These are phyloP conservation scores for Cytauxzoon felis DNA, from an alignment of 169 alveolate genomes.

Conservation along the genomic window DNA sequence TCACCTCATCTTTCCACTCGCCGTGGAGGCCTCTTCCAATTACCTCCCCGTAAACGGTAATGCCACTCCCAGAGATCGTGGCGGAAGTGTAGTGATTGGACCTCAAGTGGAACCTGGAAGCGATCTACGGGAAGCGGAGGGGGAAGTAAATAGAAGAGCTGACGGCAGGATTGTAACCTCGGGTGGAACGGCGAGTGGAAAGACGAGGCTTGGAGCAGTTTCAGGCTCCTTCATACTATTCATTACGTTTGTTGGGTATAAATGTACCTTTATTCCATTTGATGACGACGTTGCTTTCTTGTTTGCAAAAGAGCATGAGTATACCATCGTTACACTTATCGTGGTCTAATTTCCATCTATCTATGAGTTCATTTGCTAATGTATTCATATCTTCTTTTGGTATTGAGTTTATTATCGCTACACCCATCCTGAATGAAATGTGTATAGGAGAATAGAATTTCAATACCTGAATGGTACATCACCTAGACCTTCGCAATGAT, in stretches of 20 bases:
- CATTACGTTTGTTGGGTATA: no score
- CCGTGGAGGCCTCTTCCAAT: no score
- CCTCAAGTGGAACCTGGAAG: no score
- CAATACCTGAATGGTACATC: constrained; percentile 41
- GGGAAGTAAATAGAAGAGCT: no score
- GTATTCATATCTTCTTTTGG: constrained; percentile 42
- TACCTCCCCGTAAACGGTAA: no score
- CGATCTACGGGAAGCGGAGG: no score
- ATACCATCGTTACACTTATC: constrained; percentile 57
- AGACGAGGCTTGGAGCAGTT: no score
- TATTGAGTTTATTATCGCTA: constrained; percentile 43
- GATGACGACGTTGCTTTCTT: constrained; percentile 25
- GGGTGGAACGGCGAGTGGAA: no score
- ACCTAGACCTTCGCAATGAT: constrained; percentile 61
- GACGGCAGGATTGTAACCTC: no score
- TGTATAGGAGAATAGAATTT: background rate
- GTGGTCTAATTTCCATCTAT: constrained; percentile 58
- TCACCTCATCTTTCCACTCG: no score
- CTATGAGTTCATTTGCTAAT: constrained; percentile 45
- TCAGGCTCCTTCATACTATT: no score
- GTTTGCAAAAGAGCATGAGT: constrained; percentile 20
- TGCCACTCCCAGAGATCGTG: background rate
- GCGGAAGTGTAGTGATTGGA: background rate
- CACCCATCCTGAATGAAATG: constrained; percentile 32
- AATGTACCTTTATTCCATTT: constrained; percentile 53